phyloP scores from a whole-genome alignment of 2,329 filamentous ascomycete species.

The Macrophomina phaseolina region DNA sequence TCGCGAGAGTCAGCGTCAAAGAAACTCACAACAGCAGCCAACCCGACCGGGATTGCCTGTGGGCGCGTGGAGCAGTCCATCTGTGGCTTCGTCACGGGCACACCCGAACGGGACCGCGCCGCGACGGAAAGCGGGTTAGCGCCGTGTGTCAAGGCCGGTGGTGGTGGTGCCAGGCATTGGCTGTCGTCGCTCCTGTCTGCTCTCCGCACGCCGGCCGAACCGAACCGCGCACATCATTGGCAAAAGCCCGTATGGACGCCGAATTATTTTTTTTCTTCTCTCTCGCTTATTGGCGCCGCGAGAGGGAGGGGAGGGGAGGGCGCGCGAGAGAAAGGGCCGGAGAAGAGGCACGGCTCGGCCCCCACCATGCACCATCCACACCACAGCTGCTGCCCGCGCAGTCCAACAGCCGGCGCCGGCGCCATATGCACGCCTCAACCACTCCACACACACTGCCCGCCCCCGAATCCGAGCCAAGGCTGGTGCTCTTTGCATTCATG shows the following conservation, averaged over 20 bases:
- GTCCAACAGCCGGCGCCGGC: background rate
- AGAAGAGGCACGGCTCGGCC: slow-evolving; percentile 27
- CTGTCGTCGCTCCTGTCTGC: background rate
- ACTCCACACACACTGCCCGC: background rate
- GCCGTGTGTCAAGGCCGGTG: slow-evolving; percentile 15
- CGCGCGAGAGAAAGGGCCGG: background rate
- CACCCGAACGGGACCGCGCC: slow-evolving; percentile 16
- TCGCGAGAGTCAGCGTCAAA: slow-evolving; percentile 1
- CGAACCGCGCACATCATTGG: too few species aligned
- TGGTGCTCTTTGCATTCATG: background rate
- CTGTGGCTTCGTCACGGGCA: slow-evolving; percentile 26
- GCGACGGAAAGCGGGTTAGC: slow-evolving; percentile 17
- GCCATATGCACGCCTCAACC: background rate
- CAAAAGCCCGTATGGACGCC: background rate
- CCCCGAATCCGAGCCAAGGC: background rate
- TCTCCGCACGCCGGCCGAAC: background rate
- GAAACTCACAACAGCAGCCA: background rate
- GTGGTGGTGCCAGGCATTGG: slow-evolving; percentile 19
- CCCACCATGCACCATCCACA: slow-evolving; percentile 11
- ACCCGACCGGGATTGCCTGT: too few species aligned
- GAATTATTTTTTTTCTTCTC: background rate
- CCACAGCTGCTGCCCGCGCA: background rate
- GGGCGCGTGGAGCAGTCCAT: background rate
- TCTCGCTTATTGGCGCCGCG: slow-evolving; percentile 19
- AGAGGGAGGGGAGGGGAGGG: too few species aligned